phyloP scores from a whole-genome alignment of 352 stramenopile species.

The Phytophthora boehmeriae region DNA sequence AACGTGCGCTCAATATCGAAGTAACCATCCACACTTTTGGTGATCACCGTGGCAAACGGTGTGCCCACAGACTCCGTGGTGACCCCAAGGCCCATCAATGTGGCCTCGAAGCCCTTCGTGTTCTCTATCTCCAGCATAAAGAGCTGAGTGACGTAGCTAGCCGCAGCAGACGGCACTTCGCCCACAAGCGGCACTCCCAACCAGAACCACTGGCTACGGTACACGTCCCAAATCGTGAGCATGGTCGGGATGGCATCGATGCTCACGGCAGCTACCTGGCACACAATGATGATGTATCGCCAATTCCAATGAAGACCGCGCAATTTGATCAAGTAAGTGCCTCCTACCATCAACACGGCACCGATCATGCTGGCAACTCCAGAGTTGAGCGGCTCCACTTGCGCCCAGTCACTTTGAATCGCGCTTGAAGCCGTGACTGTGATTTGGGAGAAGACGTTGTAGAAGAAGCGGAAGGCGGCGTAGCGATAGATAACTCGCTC shows the following conservation, averaged over 20 bases:
- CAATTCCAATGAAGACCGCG: conserved; percentile 61
- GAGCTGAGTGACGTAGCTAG: conserved; percentile 39
- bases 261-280: conserved; percentile 41
- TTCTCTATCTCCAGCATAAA: conserved; percentile 54
- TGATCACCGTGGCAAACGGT: conserved; percentile 56
- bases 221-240: conserved; percentile 63
- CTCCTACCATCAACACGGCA: conserved; percentile 34
- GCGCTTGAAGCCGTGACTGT: conserved; percentile 47
- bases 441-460: conserved; percentile 45
- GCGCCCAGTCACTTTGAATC: conserved; percentile 56
- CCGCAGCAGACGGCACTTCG: conserved; percentile 37
- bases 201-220: conserved; percentile 69
- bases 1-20: conserved; percentile 49
- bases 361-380: conserved; percentile 51
- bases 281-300: conserved; percentile 46
- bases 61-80: conserved; percentile 42
- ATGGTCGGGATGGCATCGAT: conserved; percentile 50
- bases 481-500: conserved; percentile 54
- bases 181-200: conserved; percentile 52
- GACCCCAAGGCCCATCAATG: conserved; percentile 42
- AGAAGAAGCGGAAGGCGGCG: conserved; percentile 54
- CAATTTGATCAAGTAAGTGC: conserved; percentile 39
- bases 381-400: conserved; percentile 61
- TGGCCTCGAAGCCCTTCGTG: conserved; percentile 51
- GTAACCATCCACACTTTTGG: conserved; percentile 53